phyloP scores from a whole-genome alignment of 2,329 filamentous ascomycete species.

The Aspergillus vadensis region DNA sequence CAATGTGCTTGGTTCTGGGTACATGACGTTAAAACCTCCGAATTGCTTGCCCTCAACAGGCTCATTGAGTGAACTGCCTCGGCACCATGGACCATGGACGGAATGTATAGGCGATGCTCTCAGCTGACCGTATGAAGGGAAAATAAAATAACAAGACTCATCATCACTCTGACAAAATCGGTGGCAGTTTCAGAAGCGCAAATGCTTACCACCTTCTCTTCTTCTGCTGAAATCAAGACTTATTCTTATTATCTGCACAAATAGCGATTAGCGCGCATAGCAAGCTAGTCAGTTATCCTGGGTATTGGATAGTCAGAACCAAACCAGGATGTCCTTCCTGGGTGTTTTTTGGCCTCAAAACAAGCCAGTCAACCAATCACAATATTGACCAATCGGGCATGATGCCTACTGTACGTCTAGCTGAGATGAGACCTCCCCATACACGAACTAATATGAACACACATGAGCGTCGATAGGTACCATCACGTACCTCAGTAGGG shows the following conservation, averaged over 20 bases:
- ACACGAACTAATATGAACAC: conserved; percentile 10
- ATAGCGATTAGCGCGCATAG: conserved; percentile 10
- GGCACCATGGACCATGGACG: too few species aligned
- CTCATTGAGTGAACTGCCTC: too few species aligned
- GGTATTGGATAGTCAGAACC: conserved; percentile 9
- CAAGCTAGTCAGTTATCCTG: neutral
- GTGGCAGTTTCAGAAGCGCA: neutral
- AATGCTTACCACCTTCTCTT: neutral
- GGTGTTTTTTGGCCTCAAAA: neutral
- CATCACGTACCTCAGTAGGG: neutral
- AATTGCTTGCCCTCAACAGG: too few species aligned
- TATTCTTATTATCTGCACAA: neutral
- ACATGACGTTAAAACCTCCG: too few species aligned
- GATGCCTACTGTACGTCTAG: neutral
- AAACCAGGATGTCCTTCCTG: conserved; percentile 14
- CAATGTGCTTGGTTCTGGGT: too few species aligned
- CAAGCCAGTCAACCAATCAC: conserved; percentile 11
- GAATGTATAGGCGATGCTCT: too few species aligned
- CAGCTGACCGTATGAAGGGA: too few species aligned
- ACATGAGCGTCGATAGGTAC: neutral
- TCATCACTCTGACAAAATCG: neutral
- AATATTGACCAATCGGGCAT: conserved; percentile 1
- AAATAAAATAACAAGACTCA: too few species aligned
- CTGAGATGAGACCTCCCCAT: neutral
- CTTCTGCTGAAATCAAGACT: neutral